Evolutionary conservation across 495 filamentous ascomycete species (phyloP).

Genomic region (Neurospora terricola): DNA sequence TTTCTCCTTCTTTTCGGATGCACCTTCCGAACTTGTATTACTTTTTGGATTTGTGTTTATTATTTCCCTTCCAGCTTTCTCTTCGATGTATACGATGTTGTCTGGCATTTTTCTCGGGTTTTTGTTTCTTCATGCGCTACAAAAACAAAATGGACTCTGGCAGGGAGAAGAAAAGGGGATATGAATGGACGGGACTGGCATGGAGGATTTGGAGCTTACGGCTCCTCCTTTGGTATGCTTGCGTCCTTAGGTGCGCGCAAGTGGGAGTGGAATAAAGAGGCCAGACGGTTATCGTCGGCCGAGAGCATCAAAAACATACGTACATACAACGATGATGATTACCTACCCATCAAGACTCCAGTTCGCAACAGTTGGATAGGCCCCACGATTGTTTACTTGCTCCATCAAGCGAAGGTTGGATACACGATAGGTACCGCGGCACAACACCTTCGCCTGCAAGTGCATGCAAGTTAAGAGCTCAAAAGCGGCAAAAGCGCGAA

Average conservation of each 20-base stretch:
- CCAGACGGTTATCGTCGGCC: not conserved
- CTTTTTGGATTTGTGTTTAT: slow-evolving; percentile 1
- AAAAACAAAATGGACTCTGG: slow-evolving; percentile 1
- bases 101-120: not conserved
- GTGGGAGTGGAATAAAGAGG: not conserved
- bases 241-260: not conserved
- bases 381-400: not conserved
- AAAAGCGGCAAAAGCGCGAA: not conserved
- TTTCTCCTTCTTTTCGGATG: not conserved
- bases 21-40: slow-evolving; percentile 1
- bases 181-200: not conserved
- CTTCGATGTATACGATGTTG: slow-evolving; percentile 5
- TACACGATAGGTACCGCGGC: not conserved
- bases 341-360: not conserved
- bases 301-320: not conserved
- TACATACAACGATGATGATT: not conserved
- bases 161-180: not conserved
- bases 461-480: not conserved
- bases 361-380: not conserved
- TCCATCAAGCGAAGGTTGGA: not conserved
- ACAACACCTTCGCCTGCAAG: not conserved
- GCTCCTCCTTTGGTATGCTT: not conserved
- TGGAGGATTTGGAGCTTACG: not conserved
- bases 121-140: not conserved
- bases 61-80: not conserved